Conservation (phyloP, 1,139 yeast species). For the Lipomyces yarrowii region DNA sequence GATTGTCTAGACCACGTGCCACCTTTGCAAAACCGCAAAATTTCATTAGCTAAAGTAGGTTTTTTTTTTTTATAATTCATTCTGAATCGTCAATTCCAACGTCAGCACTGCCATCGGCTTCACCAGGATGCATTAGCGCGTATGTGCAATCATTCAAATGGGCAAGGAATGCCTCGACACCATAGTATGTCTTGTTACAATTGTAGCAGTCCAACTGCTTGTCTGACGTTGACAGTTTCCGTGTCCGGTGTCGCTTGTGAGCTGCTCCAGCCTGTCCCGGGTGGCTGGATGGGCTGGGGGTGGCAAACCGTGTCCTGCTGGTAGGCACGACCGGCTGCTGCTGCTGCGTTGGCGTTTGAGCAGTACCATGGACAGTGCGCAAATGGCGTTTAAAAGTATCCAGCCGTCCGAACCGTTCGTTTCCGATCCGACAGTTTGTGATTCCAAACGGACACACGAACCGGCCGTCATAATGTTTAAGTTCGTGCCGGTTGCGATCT, state of each 20-base stretch:
- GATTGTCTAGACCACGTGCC: too few species aligned
- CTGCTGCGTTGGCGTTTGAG: neutral
- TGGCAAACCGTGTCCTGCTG: neutral
- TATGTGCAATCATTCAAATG: slow-evolving; percentile 29
- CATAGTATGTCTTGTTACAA: slow-evolving; percentile 13
- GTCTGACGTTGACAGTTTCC: neutral
- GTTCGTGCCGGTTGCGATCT: slow-evolving; percentile 28
- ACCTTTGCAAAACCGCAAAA: too few species aligned
- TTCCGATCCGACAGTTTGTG: slow-evolving; percentile 20
- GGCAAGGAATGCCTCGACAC: slow-evolving; percentile 19
- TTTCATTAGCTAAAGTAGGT: too few species aligned
- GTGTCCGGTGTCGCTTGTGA: slow-evolving; percentile 11
- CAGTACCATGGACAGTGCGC: slow-evolving; percentile 21
- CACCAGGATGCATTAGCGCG: slow-evolving; percentile 27
- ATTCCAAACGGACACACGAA: slow-evolving; percentile 26
- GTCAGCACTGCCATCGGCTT: slow-evolving; percentile 8
- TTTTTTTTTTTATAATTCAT: neutral
- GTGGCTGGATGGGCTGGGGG: neutral
- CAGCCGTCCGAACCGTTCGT: slow-evolving; percentile 26
- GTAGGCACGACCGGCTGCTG: neutral
- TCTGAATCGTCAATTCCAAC: neutral
- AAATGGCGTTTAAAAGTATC: slow-evolving; percentile 29
- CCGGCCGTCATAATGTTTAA: slow-evolving; percentile 28
- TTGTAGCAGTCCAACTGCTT: slow-evolving; percentile 18
- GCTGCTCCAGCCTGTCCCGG: neutral